Evolutionary conservation across 2,329 filamentous ascomycete species (phyloP), one percentile per base, ranked within the genome.

Genomic region (Parastagonospora avenae): DNA sequence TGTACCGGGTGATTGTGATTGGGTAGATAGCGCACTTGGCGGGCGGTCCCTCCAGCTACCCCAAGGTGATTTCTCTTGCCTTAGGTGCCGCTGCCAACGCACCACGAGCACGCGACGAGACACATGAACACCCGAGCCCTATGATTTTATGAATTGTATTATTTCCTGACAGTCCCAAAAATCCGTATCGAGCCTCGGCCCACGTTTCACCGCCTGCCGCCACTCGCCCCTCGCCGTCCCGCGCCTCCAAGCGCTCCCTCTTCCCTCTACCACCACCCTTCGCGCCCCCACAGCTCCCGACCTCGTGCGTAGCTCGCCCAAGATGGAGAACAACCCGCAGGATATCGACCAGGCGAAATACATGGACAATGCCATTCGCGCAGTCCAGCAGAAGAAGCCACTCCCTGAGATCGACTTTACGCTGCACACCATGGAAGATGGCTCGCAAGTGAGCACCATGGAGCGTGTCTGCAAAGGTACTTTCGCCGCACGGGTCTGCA

Each of bases 381-480:
- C 94, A 54, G 92, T 99, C 70, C 87, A 88, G 75, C 86, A 97
- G 68, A 97, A 97, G 88, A 93, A 90, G 81, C 92, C 93, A 47
- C 83, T 95, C 43, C 94, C 94, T 51, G 93, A 97, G 82, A 97
- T 99, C 70, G 94, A 99, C 80, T 99, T 99, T 76, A 95, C 91
- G 49, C 86, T 99, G 71, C 94, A 99, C 77, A 94, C 90, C 57
- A 97, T 97, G 93, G 94, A 99, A 76, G 94, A 99, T 81, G 91
- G 91, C 71, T 87, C 85, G 46, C 91, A 96, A 79, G 94, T 99
- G 73, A 97, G 85, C 85, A 99, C 94, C 56, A 79, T 89, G 74
- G 94, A 99, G 79, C 86, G 94, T 74, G 94, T 99, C 55, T 96
- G 93, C 83, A 99, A 97, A 92, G 94, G 94, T 97, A 85, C 42